Evolutionary conservation across 2,329 filamentous ascomycete species (phyloP), one percentile per base, ranked within the genome.

Genomic region (Trichoderma sp.): DNA sequence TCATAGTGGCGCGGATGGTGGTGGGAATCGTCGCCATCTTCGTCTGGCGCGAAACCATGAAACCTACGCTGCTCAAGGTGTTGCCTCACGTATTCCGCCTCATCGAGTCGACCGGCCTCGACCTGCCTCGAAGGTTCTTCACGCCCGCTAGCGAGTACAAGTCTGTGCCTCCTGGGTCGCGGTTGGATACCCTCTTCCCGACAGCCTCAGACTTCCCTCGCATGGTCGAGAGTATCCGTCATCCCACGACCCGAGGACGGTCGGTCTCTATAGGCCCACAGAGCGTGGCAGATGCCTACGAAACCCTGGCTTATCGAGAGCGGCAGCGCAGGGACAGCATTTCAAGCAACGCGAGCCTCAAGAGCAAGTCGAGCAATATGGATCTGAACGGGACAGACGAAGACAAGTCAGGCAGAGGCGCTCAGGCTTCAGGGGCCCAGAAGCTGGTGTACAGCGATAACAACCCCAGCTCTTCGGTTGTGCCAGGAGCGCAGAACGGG

Each of bases 201-300:
- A 88, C 88, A 12, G 90, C 96, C n/a, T 91, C 90, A 26, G 92
- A 97, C 67, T 86, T 98, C 24, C 92, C 94, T 3, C 85, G 87
- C 39, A 87, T 97, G 73, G 83, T 97, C 26, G 90, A 88, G 67
- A 92, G 88, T 48, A 91, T 98, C 52, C 88, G 92, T 26, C 88
- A 94, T 70, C 91, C 92, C 0, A 81, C 77, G 5, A 79, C 78
- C 15, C 83, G 92, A 66, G 89, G 89, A 67, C 86, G 95, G 59
- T 90, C 93, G 39, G 87, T 98, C 41, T 97, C 93, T 6, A 86
- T 98, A 61, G 95, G 95, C 0, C 95, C 95, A 1, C 95, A 98
- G 78, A 97, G 93, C 52, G 93, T 93, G 67, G 95, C 95, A 2
- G 95, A 99, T 78, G 95, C 93, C 26, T 97, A 97, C 78, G 95